These are phyloP conservation scores for Aureobasidium vineae DNA, from an alignment of 2,329 filamentous ascomycete species.

Conservation along the genomic window DNA sequence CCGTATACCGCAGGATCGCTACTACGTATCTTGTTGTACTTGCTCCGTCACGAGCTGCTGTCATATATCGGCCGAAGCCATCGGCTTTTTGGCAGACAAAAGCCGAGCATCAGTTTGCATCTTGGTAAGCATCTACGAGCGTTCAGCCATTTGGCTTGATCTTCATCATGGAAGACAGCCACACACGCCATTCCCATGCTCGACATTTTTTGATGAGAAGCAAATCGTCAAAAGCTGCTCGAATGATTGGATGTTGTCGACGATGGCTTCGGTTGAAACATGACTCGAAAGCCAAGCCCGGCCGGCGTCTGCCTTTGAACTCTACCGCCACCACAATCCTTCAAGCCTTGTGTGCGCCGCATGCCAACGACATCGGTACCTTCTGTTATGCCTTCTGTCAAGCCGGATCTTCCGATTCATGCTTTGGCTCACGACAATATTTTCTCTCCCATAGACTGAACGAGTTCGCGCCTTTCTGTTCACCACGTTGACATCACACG, in stretches of 20 bases:
- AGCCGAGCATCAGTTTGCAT: too few species aligned
- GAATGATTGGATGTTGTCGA: neutral
- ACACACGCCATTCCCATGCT: constrained; percentile 3
- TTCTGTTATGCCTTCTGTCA: neutral
- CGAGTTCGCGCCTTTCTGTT: neutral
- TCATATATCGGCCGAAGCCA: too few species aligned
- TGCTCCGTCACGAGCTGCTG: too few species aligned
- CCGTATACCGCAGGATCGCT: too few species aligned
- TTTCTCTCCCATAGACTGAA: neutral
- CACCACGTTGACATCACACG: constrained; percentile 5
- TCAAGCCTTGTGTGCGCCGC: neutral
- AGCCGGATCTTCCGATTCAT: neutral
- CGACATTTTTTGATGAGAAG: neutral
- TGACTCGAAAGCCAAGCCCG: constrained; percentile 21
- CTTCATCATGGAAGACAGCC: neutral
- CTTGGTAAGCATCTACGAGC: too few species aligned
- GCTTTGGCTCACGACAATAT: too few species aligned
- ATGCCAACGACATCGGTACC: neutral
- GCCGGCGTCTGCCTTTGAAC: neutral
- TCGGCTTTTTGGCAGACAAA: too few species aligned
- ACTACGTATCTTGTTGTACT: too few species aligned
- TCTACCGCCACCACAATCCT: constrained; percentile 10
- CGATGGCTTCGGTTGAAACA: constrained; percentile 6
- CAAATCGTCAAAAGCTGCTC: neutral
- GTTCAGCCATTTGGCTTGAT: neutral